A percentile compares a stretch with the other conserved stretches of the same genome.
Conservation (phyloP, 148 eudicot genomes). For the Vaccinium darrowii region DNA sequence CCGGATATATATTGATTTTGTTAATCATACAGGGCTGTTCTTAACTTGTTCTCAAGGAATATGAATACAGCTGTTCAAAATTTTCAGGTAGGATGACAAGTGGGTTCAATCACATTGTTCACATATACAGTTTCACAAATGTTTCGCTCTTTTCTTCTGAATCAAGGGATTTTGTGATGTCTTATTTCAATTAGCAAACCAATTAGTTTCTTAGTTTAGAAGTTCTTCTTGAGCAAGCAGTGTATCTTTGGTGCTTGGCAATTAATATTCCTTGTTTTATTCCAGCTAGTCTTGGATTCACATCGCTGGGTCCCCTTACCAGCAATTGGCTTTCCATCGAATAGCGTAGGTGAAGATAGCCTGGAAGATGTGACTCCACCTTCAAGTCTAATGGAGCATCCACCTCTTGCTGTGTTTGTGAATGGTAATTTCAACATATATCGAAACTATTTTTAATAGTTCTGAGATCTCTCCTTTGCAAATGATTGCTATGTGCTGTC, state of each 20-base stretch:
- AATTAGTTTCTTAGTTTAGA: neutral
- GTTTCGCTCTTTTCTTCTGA: constrained; percentile 3
- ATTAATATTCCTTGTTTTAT: constrained; percentile 5
- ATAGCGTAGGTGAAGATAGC: constrained; percentile 60
- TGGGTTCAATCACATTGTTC: neutral
- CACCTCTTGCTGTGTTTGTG: constrained; percentile 94
- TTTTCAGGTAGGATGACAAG: constrained; percentile 72
- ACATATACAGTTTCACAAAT: neutral
- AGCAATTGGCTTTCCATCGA: constrained; percentile 78
- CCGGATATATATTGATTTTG: constrained; percentile 21
- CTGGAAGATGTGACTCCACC: constrained; percentile 89
- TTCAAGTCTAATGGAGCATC: constrained; percentile 92
- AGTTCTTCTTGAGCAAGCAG: neutral
- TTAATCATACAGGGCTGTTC: constrained; percentile 74
- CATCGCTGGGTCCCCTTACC: constrained; percentile 98
- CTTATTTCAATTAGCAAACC: neutral
- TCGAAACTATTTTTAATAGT: neutral
- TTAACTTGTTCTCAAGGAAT: constrained; percentile 79
- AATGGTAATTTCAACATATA: constrained; percentile 54
- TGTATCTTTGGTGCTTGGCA: constrained; percentile 1
- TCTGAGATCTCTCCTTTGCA: neutral
- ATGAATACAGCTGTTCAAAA: constrained; percentile 81
- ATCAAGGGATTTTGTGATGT: neutral
- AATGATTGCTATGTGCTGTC: neutral
- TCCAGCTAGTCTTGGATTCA: constrained; percentile 90